Evolutionary conservation across 176 grass and related monocot genomes (phyloP), one percentile per base, ranked within the genome.

Genomic region (Tillandsia leiboldiana): DNA sequence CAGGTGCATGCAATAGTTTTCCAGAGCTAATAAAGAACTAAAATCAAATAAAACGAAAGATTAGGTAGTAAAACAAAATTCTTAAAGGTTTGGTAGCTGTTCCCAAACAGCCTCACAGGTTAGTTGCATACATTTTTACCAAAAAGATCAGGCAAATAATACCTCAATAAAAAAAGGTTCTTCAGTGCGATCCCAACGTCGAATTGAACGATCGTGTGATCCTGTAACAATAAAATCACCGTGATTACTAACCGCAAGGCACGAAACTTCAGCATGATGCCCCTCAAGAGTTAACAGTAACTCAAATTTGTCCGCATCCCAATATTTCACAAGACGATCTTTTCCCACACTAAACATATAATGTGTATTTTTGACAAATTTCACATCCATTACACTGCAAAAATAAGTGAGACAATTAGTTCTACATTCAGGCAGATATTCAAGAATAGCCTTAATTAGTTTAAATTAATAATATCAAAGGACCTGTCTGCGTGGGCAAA

Each of bases 271-370:
- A 74, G 86, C 93, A 83, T 97, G 93, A 83, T 97, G 93, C 28
- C 93, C 93, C 71, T 92, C 93, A 18, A 97, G 88, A 70, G 89
- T 92, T 72, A 97, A 80, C 61, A 97, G 66, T n/a, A 92, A 80
- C 77, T 97, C 86, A 76, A 92, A 92, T 85, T 97, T 97, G 79
- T 97, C 93, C 69, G 89, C 93, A 81, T 90, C 93, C 93, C 89
- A 97, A 11, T 97, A 97, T 79, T 92, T 97, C 59, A 97, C 69
- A 67, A 83, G 73, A 15, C 82, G 79, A 85, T 97, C 86, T 90
- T 97, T 97, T 48, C 93, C 93, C 68, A 97, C 93, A 59, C 86
- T 92, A 62, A 97, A 92, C 84, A 97, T 82, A 75, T 97, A 97
- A 71, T 92, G 93, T 63, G 89, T 92, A 80, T 81, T 92, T 70